Evolutionary conservation across 768 basidiomycete genomes (phyloP).

Genomic region (Suillus hirtellus): DNA sequence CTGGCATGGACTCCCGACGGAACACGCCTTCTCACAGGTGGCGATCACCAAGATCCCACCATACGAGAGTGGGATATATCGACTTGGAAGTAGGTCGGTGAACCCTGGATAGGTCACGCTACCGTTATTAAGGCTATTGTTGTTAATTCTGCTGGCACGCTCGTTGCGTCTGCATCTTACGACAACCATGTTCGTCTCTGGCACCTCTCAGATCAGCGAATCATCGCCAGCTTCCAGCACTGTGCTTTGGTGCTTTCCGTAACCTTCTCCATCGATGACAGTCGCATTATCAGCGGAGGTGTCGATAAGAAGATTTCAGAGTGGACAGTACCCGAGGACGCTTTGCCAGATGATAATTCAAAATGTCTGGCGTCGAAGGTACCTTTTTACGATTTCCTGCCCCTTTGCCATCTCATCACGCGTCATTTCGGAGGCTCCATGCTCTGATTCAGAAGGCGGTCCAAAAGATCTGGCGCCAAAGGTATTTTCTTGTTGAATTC

Average conservation of each 20-base stretch:
- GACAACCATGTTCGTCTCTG: not conserved
- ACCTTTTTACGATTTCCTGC: not conserved
- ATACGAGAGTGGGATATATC: not conserved
- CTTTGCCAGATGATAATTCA: not conserved
- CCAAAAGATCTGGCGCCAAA: not conserved
- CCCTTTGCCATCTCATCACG: not conserved
- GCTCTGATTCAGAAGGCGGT: not conserved
- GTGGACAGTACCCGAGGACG: not conserved
- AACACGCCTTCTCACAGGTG: constrained; percentile 1
- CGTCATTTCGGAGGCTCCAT: not conserved
- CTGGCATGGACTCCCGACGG: not conserved
- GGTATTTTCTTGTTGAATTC: not conserved
- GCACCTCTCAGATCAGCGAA: not conserved
- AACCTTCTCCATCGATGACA: not conserved
- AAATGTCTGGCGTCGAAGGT: not conserved
- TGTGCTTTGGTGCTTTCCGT: not conserved
- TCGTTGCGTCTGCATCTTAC: not conserved
- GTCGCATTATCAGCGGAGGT: not conserved
- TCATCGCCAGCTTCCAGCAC: not conserved
- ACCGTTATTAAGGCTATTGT: not conserved
- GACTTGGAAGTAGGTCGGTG: not conserved
- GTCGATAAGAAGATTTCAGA: not conserved
- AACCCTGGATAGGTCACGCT: not conserved
- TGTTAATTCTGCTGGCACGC: not conserved
- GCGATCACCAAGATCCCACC: not conserved